Evolutionary conservation across 2,329 filamentous ascomycete species (phyloP).

Genomic region (Nigrograna mackinnonii): DNA sequence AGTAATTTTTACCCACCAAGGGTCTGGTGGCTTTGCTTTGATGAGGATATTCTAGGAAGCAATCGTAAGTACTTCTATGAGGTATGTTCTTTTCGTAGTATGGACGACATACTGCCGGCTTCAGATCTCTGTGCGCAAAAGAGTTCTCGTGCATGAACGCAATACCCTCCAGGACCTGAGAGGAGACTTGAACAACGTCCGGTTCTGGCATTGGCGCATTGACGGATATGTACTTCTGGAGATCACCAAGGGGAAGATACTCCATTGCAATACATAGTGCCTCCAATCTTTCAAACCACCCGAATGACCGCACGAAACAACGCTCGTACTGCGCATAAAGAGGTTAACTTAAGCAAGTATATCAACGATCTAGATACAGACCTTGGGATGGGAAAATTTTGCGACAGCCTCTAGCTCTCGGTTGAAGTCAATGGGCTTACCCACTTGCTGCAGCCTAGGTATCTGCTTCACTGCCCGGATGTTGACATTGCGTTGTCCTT

Average conservation of each 20-base stretch:
- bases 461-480: conserved; percentile 20
- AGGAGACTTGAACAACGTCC: conserved; percentile 27
- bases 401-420: conserved; percentile 25
- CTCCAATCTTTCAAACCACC: conserved; percentile 40
- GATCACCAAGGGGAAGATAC: conserved; percentile 39
- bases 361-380: too few species aligned
- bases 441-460: background rate
- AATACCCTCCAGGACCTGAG: conserved; percentile 40
- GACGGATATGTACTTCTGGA: conserved; percentile 30
- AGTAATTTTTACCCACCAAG: conserved; percentile 46
- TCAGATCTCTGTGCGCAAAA: conserved; percentile 44
- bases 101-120: conserved; percentile 36
- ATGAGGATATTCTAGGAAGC: conserved; percentile 45
- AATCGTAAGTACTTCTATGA: too few species aligned
- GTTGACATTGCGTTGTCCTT: conserved; percentile 2
- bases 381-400: conserved; percentile 20
- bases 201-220: conserved; percentile 19
- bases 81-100: too few species aligned
- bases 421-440: conserved; percentile 9
- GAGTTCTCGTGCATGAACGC: conserved; percentile 37
- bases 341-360: too few species aligned
- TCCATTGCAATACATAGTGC: conserved; percentile 44
- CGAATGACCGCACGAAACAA: conserved; percentile 32
- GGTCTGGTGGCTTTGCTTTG: conserved; percentile 14
- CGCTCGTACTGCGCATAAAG: conserved; percentile 19